phyloP scores from a whole-genome alignment of 108 stramenopile genomes.

The Pseudonitzschia delicatissima region DNA sequence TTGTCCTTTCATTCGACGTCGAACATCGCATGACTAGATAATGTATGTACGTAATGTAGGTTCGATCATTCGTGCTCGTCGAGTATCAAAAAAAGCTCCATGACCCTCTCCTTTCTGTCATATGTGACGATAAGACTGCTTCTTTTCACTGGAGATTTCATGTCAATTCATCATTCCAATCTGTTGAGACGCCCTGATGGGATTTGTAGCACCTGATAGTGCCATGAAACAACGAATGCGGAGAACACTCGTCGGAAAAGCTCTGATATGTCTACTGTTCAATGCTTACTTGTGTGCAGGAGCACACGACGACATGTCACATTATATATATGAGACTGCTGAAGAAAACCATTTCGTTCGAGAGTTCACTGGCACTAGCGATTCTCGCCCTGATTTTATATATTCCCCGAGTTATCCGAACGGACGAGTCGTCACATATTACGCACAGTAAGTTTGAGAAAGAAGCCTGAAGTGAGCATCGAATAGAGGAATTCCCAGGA shows the following conservation, averaged over 20 bases:
- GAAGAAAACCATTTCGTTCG: conserved; percentile 9
- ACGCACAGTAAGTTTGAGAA: conserved; percentile 55
- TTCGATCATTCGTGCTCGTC: too few relatives aligned
- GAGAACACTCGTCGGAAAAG: not conserved
- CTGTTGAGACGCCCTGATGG: too few relatives aligned
- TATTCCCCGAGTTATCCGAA: conserved; percentile 29
- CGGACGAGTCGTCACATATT: conserved; percentile 71
- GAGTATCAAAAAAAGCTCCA: too few relatives aligned
- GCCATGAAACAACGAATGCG: not conserved
- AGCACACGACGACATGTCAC: not conserved
- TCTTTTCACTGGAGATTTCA: too few relatives aligned
- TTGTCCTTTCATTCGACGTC: too few relatives aligned
- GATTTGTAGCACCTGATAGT: too few relatives aligned
- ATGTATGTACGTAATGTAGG: too few relatives aligned
- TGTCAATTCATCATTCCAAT: too few relatives aligned
- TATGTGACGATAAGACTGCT: too few relatives aligned
- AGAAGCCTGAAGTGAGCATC: too few relatives aligned
- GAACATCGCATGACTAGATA: too few relatives aligned
- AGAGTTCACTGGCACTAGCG: conserved; percentile 11
- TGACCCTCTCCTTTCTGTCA: too few relatives aligned
- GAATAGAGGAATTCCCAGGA: not conserved
- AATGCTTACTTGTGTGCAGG: not conserved
- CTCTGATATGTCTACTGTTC: conserved; percentile 1
- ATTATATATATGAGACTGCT: conserved; percentile 18
- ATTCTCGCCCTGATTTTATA: conserved; percentile 28